These are phyloP conservation scores for Raffaelea ambrosiae DNA, from an alignment of 2,329 filamentous ascomycete species.

Conservation along the genomic window DNA sequence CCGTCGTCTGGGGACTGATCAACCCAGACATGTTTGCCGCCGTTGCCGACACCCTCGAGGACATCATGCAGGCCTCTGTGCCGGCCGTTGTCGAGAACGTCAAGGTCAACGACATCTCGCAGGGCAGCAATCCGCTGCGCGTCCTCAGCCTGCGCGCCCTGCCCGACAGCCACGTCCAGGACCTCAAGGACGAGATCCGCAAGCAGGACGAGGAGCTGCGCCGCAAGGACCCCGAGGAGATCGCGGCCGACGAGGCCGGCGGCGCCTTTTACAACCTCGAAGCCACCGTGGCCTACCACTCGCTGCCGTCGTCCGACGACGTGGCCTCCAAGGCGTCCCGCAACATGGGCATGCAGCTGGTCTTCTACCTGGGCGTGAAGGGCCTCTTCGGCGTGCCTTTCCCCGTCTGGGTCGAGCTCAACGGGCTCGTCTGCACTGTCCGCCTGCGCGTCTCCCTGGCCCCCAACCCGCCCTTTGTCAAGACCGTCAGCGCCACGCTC, in stretches of 20 bases:
- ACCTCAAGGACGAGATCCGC: slow-evolving; percentile 74
- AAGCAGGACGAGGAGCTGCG: slow-evolving; percentile 59
- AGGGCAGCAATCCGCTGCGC: slow-evolving; percentile 82
- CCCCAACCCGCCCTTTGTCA: slow-evolving; percentile 85
- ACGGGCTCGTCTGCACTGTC: slow-evolving; percentile 81
- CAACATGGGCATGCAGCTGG: slow-evolving; percentile 95
- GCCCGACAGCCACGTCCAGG: slow-evolving; percentile 70
- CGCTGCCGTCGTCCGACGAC: slow-evolving; percentile 61
- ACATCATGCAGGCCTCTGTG: slow-evolving; percentile 94
- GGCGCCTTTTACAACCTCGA: slow-evolving; percentile 92
- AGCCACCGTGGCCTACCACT: slow-evolving; percentile 84
- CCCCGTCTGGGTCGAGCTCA: slow-evolving; percentile 83
- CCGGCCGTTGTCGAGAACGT: slow-evolving; percentile 90
- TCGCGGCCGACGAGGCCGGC: slow-evolving; percentile 81
- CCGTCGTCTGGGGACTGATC: slow-evolving; percentile 80
- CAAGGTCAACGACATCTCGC: slow-evolving; percentile 87
- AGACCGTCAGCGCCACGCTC: slow-evolving; percentile 83
- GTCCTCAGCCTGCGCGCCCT: slow-evolving; percentile 82
- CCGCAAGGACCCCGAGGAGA: slow-evolving; percentile 75
- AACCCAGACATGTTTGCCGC: slow-evolving; percentile 93
- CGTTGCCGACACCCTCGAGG: slow-evolving; percentile 86
- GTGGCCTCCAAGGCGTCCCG: slow-evolving; percentile 67
- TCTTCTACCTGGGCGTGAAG: slow-evolving; percentile 88
- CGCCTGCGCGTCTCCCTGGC: slow-evolving; percentile 76
- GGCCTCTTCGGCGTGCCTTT: slow-evolving; percentile 84